phyloP scores from a whole-genome alignment of 2,329 filamentous ascomycete species.

The Talaromyces pinophilus region DNA sequence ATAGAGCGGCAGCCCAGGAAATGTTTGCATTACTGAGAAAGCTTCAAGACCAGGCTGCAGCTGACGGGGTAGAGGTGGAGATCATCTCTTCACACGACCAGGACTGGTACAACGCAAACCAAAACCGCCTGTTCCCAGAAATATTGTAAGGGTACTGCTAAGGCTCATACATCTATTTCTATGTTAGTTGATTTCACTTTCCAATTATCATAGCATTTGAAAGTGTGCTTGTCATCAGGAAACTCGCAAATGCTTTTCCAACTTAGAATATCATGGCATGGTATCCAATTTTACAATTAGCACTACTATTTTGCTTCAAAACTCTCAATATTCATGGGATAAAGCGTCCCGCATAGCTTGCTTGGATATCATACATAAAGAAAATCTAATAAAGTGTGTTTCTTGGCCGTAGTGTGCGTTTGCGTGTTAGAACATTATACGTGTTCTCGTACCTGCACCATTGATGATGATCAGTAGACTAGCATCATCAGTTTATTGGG shows the following conservation, averaged over 20 bases:
- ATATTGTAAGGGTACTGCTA: background rate
- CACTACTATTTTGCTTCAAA: background rate
- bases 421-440: background rate
- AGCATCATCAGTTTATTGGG: background rate
- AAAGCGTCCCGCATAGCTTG: background rate
- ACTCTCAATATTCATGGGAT: background rate
- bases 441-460: background rate
- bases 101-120: background rate
- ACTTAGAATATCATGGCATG: background rate
- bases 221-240: background rate
- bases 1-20: conserved; percentile 38
- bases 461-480: background rate
- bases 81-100: background rate
- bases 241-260: background rate
- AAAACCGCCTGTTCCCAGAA: background rate
- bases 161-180: background rate
- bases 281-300: background rate
- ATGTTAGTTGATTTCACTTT: background rate
- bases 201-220: background rate
- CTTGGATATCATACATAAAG: background rate
- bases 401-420: background rate
- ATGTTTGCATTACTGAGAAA: background rate
- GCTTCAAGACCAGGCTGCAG: background rate
- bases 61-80: background rate
- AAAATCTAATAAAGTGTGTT: background rate